Evolutionary conservation across 1,139 yeast species (phyloP).

Genomic region (Tardiomyces digboiensis): DNA sequence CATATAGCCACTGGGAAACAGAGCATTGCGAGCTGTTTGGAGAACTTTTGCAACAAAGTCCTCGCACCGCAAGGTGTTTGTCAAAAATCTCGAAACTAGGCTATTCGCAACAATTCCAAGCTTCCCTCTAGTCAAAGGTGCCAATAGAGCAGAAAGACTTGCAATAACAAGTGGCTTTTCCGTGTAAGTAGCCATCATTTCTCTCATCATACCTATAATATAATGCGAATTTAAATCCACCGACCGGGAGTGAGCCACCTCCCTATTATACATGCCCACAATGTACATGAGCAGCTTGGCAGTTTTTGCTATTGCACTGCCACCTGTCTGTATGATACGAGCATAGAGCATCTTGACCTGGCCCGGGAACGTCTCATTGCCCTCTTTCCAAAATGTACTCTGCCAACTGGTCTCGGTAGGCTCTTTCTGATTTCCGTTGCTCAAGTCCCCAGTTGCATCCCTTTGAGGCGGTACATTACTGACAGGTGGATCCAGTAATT

Average conservation of each 20-base stretch:
- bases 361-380: conserved; percentile 6
- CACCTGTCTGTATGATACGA: neutral
- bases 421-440: neutral
- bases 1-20: conserved; percentile 33
- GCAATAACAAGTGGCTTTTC: neutral
- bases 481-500: conserved; percentile 15
- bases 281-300: neutral
- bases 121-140: neutral
- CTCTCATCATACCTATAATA: neutral
- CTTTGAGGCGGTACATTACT: too few relatives aligned
- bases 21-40: conserved; percentile 21
- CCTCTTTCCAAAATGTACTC: conserved; percentile 2
- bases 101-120: neutral
- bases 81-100: neutral
- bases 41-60: conserved; percentile 18
- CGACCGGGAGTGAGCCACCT: neutral
- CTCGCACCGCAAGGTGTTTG: conserved; percentile 7
- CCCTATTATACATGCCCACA: neutral
- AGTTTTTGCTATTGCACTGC: neutral
- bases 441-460: too few relatives aligned
- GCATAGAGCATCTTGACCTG: conserved; percentile 10
- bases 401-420: conserved; percentile 1
- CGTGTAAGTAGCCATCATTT: neutral
- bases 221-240: neutral
- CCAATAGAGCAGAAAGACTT: neutral